These are phyloP conservation scores for Primulina eburnea DNA, from an alignment of 257 asterid species.

Conservation along the genomic window DNA sequence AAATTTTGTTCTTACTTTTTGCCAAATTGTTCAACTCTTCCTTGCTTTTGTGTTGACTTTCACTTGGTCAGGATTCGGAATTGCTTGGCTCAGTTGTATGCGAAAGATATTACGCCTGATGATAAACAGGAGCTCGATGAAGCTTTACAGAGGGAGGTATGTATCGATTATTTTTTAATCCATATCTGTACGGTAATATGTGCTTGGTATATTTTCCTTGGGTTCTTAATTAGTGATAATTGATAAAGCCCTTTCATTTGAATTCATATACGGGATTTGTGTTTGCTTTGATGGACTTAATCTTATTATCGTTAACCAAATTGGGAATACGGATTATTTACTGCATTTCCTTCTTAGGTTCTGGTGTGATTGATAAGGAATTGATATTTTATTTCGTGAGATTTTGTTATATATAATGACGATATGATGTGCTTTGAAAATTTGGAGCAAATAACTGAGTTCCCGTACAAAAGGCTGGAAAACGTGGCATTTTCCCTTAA, in stretches of 20 bases:
- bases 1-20: not conserved
- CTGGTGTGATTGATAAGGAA: not conserved
- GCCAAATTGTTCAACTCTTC: not conserved
- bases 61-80: slow-evolving; percentile 48
- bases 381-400: too few species aligned
- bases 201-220: not conserved
- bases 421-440: not conserved
- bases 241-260: not conserved
- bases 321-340: not conserved
- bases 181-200: not conserved
- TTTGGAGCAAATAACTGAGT: not conserved
- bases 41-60: slow-evolving; percentile 2
- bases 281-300: not conserved
- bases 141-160: slow-evolving; percentile 62
- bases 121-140: slow-evolving; percentile 60
- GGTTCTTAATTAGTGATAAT: not conserved
- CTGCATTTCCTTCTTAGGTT: not conserved
- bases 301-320: not conserved
- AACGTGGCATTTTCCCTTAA: not conserved
- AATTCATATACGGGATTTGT: not conserved
- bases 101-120: slow-evolving; percentile 58
- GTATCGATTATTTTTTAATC: slow-evolving; percentile 2
- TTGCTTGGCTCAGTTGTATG: slow-evolving; percentile 47
- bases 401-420: too few species aligned
- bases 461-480: not conserved